A percentile compares a stretch with the other conserved stretches of the same genome.
These are phyloP conservation scores for Termitomyces sp. DNA, from an alignment of 768 basidiomycete genomes.

Conservation along the genomic window DNA sequence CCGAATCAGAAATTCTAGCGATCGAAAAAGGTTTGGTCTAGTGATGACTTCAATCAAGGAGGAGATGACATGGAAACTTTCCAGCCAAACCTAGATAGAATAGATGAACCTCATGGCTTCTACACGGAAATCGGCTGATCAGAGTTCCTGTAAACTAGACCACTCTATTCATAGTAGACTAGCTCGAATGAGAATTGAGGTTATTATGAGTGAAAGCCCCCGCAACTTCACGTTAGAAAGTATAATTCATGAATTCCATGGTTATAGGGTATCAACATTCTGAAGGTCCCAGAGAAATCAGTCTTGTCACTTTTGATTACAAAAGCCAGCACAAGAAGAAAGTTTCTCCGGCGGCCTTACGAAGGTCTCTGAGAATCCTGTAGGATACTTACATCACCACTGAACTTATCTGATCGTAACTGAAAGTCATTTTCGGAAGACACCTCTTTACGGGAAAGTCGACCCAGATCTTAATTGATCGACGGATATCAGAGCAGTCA, in stretches of 20 bases:
- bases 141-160: not conserved
- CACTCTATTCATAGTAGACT: not conserved
- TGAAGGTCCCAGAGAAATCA: not conserved
- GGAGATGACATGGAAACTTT: not conserved
- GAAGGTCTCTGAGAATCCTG: not conserved
- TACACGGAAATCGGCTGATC: slow-evolving; percentile 1
- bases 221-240: not conserved
- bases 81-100: not conserved
- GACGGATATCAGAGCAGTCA: not conserved
- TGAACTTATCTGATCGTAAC: not conserved
- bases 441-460: not conserved
- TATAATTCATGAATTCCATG: not conserved
- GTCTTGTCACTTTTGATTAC: not conserved
- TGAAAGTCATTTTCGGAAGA: slow-evolving; percentile 3
- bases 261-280: not conserved
- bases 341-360: not conserved
- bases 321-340: not conserved
- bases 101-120: slow-evolving; percentile 8
- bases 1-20: not conserved
- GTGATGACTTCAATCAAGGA: not conserved
- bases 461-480: slow-evolving; percentile 3
- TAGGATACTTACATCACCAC: not conserved
- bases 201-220: not conserved
- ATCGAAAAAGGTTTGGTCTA: slow-evolving; percentile 1
- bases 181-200: not conserved